Evolutionary conservation across 495 filamentous ascomycete species (phyloP).

Genomic region (Opeltia flavorubescens): DNA sequence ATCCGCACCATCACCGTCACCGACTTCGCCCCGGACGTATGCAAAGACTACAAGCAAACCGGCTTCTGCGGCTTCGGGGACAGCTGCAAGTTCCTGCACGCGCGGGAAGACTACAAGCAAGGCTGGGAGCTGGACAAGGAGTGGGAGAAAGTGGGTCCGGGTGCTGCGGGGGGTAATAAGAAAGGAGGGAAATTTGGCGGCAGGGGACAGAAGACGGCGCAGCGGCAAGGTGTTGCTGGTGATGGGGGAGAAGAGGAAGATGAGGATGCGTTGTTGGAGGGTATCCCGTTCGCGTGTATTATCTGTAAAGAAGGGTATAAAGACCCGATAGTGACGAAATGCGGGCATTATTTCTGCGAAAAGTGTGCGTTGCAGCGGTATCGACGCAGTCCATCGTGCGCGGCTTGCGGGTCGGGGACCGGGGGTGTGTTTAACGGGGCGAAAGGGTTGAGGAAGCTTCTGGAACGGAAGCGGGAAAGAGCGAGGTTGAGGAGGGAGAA

Average conservation of each 20-base stretch:
- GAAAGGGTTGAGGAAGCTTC: conserved; percentile 63
- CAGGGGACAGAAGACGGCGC: conserved; percentile 45
- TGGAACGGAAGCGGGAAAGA: conserved; percentile 71
- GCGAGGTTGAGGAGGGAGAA: conserved; percentile 52
- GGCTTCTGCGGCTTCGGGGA: conserved; percentile 70
- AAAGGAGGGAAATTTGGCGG: conserved; percentile 30
- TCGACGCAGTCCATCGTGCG: conserved; percentile 67
- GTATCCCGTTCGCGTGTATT: conserved; percentile 90
- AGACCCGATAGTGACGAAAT: conserved; percentile 73
- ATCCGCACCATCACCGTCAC: conserved; percentile 81
- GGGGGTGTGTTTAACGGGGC: conserved; percentile 82
- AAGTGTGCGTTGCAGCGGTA: conserved; percentile 75
- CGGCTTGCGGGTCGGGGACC: conserved; percentile 71
- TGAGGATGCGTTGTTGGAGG: conserved; percentile 65
- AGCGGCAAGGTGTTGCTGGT: conserved; percentile 21
- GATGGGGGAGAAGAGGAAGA: conserved; percentile 47
- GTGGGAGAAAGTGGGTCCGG: conserved; percentile 72
- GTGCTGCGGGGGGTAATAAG: no score
- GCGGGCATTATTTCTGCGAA: conserved; percentile 93
- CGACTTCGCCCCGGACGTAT: conserved; percentile 87
- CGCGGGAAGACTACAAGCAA: conserved; percentile 75
- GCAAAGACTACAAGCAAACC: conserved; percentile 89
- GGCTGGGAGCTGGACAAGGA: conserved; percentile 93
- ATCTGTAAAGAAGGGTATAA: conserved; percentile 77
- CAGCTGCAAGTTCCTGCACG: conserved; percentile 78